Percentiles rank a stretch among this genome's conserved stretches.
phyloP scores from a whole-genome alignment of 2,329 filamentous ascomycete genomes.

The Beauveria varroae region DNA sequence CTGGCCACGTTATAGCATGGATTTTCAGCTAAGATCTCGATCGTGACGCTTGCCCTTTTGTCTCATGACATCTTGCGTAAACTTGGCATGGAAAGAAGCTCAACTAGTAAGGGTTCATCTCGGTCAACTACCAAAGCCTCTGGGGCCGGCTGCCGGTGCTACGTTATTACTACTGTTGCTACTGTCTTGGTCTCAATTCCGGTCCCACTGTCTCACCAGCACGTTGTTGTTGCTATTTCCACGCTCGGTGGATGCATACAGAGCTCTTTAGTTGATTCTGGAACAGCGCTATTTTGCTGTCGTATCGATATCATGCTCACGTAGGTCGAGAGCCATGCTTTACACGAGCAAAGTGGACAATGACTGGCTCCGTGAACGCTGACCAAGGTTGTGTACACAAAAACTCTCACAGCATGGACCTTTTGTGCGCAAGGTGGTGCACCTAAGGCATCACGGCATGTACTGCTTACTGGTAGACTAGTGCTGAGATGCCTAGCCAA shows the following conservation, averaged over 20 bases:
- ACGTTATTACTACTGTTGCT: neutral
- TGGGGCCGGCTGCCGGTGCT: neutral
- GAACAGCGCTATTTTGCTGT: neutral
- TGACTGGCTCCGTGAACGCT: neutral
- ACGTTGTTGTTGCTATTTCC: neutral
- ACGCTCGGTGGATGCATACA: neutral
- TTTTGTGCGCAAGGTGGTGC: too few species aligned
- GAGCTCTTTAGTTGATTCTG: neutral
- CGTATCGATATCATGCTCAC: neutral
- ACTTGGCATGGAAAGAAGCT: constrained; percentile 10
- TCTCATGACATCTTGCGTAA: neutral
- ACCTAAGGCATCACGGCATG: too few species aligned
- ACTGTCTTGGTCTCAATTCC: neutral
- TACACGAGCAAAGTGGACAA: neutral
- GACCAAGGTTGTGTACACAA: neutral
- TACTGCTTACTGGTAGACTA: too few species aligned
- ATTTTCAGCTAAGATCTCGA: constrained; percentile 6
- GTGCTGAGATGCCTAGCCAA: too few species aligned
- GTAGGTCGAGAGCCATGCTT: neutral
- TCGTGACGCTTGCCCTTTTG: neutral
- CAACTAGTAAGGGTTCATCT: neutral
- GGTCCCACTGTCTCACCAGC: too few species aligned
- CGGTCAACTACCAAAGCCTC: too few species aligned
- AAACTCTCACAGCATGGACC: neutral
- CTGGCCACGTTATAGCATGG: constrained; percentile 6